Base-by-base conservation (phyloP, 2,329 filamentous ascomycete genomes). In the Xylogone sp. region DNA sequence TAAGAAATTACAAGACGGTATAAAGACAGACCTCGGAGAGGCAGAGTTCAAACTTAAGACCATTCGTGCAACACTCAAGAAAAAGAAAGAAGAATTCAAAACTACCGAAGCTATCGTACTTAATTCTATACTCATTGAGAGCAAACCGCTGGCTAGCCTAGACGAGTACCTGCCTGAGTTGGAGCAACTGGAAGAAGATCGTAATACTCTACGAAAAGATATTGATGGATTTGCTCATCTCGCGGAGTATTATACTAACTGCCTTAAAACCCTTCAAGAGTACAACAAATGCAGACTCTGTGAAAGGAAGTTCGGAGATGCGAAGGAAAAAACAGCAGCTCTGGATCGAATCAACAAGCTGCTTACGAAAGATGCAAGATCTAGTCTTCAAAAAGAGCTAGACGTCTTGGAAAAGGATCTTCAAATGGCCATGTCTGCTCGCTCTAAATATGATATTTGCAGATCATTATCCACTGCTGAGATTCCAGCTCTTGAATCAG, bases 221-320 rank as follows among this genome's bases (percentile, higher is more conserved):
- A 75, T 87, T 13, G 85, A 83, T 50, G 82, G 88, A 48, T 87
- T 81, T 56, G 82, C 83, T 47, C 82, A 84, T 24, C 75, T 92
- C 56, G 80, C 84, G 45, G 78, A 86, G 13, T 95, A 90, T 66
- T 91, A 88, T 65, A 74, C 73, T 43, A 81, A 82, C 48, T 90
- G 87, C 62, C 73, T 90, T 47, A 77, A 82, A 31, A 78, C 77
- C 20, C 79, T 88, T 10, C 77, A 87, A 50, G 75, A 82, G 29
- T 81, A 87, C 49, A 87, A 90, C 59, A 80, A 79, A 43, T 97
- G 93, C 66, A 79, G 83, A 29, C 81, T 94, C 20, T 97, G 93
- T 64, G 78, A 82, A 43, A 82, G 90, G 49, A 69, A 76, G 3
- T 91, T 96, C 65, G 72, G 75, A 68, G 82, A 76, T 63, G 73